phyloP scores from a whole-genome alignment of 2,329 filamentous ascomycete genomes.

The Fusarium continuum region DNA sequence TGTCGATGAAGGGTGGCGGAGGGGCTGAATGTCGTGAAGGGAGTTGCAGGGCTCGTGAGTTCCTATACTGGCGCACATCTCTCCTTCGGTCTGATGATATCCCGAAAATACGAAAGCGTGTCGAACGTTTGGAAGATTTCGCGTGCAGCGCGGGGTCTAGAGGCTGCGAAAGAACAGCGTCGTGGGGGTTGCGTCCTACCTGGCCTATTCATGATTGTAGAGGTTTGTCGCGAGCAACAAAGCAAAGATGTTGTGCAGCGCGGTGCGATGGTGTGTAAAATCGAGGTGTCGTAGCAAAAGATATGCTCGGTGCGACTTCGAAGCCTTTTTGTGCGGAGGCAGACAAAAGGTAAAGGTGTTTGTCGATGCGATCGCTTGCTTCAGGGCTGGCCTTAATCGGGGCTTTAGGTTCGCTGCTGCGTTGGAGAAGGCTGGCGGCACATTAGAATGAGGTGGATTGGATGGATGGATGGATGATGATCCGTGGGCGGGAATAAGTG shows the following conservation, averaged over 20 bases:
- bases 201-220: conserved; percentile 66
- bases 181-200: conserved; percentile 57
- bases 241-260: conserved; percentile 4
- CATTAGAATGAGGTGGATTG: conserved; percentile 26
- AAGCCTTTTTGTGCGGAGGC: conserved; percentile 39
- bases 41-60: conserved; percentile 21
- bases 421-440: conserved; percentile 45
- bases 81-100: conserved; percentile 5
- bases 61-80: conserved; percentile 25
- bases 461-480: conserved; percentile 36
- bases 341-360: conserved; percentile 31
- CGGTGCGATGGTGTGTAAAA: conserved; percentile 13
- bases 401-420: conserved; percentile 34
- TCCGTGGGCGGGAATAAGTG: conserved; percentile 52
- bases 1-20: conserved; percentile 22
- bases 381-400: conserved; percentile 31
- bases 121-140: conserved; percentile 31
- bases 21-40: conserved; percentile 29
- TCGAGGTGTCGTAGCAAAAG: conserved; percentile 29
- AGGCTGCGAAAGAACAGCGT: conserved; percentile 41
- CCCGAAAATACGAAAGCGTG: conserved; percentile 25
- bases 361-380: conserved; percentile 35
- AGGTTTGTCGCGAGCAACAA: conserved; percentile 39
- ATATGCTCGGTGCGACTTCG: conserved; percentile 25
- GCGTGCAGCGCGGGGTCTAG: conserved; percentile 41